Evolutionary conservation across 2,329 filamentous ascomycete species (phyloP).

Genomic region (Fusarium poae): DNA sequence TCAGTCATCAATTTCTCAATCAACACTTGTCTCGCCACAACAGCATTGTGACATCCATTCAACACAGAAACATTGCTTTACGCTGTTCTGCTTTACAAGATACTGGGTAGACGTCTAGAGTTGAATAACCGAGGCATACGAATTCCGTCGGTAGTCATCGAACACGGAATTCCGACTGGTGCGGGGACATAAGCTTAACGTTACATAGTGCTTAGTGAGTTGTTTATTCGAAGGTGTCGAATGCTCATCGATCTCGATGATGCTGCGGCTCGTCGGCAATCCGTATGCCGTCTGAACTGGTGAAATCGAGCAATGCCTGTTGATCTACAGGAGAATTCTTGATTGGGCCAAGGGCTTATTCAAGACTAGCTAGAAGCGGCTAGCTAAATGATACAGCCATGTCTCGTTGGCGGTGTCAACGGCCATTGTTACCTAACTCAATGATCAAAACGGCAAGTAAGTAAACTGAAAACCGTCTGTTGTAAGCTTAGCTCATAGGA

Average conservation of each 20-base stretch:
- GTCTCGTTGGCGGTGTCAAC: background rate
- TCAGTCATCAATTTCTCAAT: too few species aligned
- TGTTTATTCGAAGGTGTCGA: background rate
- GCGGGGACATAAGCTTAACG: background rate
- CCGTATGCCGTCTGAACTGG: background rate
- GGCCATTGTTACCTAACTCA: background rate
- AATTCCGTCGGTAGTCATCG: background rate
- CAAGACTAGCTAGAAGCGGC: background rate
- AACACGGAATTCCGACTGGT: background rate
- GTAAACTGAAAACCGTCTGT: background rate
- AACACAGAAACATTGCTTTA: too few species aligned
- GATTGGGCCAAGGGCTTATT: background rate
- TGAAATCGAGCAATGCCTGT: background rate
- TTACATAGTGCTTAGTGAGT: background rate
- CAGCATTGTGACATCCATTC: too few species aligned
- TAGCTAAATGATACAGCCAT: background rate
- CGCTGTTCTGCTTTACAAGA: too few species aligned
- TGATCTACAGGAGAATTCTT: background rate
- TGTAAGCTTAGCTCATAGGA: background rate
- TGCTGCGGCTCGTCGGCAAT: background rate
- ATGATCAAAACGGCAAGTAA: background rate
- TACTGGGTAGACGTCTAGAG: background rate
- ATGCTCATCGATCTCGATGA: background rate
- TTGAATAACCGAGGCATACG: background rate
- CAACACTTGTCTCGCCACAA: too few species aligned